These are phyloP conservation scores for Fusarium staphyleae DNA, from an alignment of 2,329 filamentous ascomycete genomes.

Conservation along the genomic window DNA sequence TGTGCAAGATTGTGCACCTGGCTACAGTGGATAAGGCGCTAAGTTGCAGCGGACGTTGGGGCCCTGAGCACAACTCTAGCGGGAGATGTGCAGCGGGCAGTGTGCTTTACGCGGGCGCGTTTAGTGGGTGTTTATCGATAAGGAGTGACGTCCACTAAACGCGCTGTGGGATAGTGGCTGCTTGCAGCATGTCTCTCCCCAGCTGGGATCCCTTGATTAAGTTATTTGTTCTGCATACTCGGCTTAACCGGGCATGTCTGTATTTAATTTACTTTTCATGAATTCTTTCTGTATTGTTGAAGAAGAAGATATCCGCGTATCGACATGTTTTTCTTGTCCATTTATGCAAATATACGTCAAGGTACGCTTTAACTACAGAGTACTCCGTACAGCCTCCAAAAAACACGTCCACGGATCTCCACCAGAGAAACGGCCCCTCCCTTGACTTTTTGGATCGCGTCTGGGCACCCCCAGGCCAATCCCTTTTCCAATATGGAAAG, in stretches of 20 bases:
- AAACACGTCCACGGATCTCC: conserved; percentile 30
- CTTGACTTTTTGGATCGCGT: conserved; percentile 12
- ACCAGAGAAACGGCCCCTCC: conserved; percentile 16
- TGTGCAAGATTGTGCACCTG: conserved; percentile 17
- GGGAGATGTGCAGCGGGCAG: conserved; percentile 4
- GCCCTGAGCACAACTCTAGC: not conserved
- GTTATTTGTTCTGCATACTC: not conserved
- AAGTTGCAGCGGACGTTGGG: not conserved
- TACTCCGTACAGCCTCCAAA: conserved; percentile 23
- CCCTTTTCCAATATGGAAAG: conserved; percentile 6
- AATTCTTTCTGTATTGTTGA: not conserved
- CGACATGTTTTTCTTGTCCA: not conserved
- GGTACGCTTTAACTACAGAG: too few species aligned
- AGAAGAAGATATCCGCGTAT: too few species aligned
- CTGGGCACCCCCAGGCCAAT: conserved; percentile 26
- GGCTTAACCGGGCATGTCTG: not conserved
- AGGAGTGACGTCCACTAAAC: conserved; percentile 26
- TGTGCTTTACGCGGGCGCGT: conserved; percentile 32
- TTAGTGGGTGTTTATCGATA: conserved; percentile 20
- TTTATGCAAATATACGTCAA: not conserved
- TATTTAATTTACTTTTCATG: not conserved
- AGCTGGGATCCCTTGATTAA: conserved; percentile 27
- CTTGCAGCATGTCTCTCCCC: conserved; percentile 27
- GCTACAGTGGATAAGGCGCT: conserved; percentile 13
- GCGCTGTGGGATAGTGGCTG: conserved; percentile 17